Evolutionary conservation across 2,329 filamentous ascomycete species (phyloP), one percentile per base, ranked within the genome.

Genomic region (Ophiostoma tasmaniense): DNA sequence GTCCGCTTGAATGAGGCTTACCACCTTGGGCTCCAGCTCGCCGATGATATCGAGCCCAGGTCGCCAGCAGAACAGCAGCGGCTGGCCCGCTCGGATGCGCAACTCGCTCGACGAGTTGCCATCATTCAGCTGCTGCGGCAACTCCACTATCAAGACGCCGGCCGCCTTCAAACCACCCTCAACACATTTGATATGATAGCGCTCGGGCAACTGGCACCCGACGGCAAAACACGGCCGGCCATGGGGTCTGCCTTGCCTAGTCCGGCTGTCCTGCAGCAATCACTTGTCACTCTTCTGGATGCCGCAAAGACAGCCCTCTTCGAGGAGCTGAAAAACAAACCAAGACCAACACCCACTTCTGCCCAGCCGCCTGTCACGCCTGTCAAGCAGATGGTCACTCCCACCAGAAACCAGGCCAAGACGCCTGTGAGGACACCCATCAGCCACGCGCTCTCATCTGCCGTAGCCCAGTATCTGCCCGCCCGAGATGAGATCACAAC

Each of bases 1-100:
- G 69, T 69, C 0, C 20, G 64, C 3, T 68, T 78, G 5, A 78
- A 78, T 64, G 45, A 45, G 11, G 68, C 71, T 5, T 77, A 77
- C 64, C 72, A 71, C 20, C 68, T 78, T 1, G 76, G 73, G 22
- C 66, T 77, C n/a, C 25, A 30, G 3, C 52, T 76, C 1, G 69
- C 72, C 2, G 73, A 75, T 33, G 67, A 65, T 20, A 17, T 14
- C 17, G n/a, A 55, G 8, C 68, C 20, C 14, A 70, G 73, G 25
- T 74, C 73, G 8, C 75, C 74, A 0, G 55, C 67, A 1, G 64
- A 70, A 10, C 73, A 73, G 2, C 71, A 70, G 37, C 42, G 73
- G 25, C 68, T 70, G 2, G 72, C 73, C 20, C 66, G 55, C 0
- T 0, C 68, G 0, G 67, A 76, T 45, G 67, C 70, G 1, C 55